Conservation (phyloP, 352 stramenopile genomes). For the Phytophthora rubi region DNA sequence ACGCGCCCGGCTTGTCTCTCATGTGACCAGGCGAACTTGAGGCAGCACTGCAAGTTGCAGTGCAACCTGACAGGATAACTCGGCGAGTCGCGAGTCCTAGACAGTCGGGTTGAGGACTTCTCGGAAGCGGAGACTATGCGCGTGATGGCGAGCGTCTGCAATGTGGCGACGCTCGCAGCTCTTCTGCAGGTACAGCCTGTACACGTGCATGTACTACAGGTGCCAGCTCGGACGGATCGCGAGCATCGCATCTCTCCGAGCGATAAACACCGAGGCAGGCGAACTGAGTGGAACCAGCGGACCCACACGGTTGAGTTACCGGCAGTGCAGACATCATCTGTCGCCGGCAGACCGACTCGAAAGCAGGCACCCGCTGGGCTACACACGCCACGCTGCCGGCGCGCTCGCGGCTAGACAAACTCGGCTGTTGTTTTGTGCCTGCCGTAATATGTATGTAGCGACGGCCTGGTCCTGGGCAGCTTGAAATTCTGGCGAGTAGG, state of each 20-base stretch:
- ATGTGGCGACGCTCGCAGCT: slow-evolving; percentile 13
- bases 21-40: slow-evolving; percentile 29
- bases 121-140: slow-evolving; percentile 16
- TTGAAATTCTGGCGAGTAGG: slow-evolving; percentile 30
- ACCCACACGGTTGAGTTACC: not conserved
- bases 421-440: slow-evolving; percentile 15
- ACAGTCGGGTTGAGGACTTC: not conserved
- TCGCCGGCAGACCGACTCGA: slow-evolving; percentile 7
- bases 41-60: slow-evolving; percentile 17
- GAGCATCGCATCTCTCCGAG: not conserved
- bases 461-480: slow-evolving; percentile 19
- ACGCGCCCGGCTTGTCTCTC: slow-evolving; percentile 24
- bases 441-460: slow-evolving; percentile 17
- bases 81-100: not conserved
- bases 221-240: not conserved
- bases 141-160: slow-evolving; percentile 19
- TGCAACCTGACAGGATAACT: not conserved
- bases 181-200: not conserved
- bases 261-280: slow-evolving; percentile 8
- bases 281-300: not conserved
- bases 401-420: slow-evolving; percentile 5
- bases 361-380: slow-evolving; percentile 8
- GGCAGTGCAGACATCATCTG: not conserved
- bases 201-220: too few relatives aligned
- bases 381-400: slow-evolving; percentile 4